Percentiles rank a stretch among this genome's conserved stretches.
phyloP scores from a whole-genome alignment of 495 filamentous ascomycete genomes.

The Xylaria castorea region DNA sequence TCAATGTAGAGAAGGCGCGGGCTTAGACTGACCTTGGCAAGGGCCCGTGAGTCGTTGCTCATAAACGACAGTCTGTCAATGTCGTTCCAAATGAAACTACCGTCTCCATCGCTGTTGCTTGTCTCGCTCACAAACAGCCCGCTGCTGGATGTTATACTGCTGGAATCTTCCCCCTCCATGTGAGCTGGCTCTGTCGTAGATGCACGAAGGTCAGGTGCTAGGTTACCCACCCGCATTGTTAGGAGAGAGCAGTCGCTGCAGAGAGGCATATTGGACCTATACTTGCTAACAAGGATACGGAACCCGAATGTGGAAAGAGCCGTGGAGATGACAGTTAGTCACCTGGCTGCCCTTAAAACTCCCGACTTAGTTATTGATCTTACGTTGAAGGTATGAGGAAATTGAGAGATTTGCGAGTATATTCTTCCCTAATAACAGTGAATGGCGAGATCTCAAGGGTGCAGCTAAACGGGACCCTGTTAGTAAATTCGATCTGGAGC shows the following conservation, averaged over 20 bases:
- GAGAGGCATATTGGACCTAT: not conserved
- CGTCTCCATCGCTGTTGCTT: not conserved
- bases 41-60: not conserved
- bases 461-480: not conserved
- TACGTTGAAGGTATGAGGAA: not conserved
- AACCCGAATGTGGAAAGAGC: not conserved
- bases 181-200: not conserved
- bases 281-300: not conserved
- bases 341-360: not conserved
- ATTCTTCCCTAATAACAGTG: not conserved
- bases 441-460: no score
- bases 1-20: not conserved
- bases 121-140: not conserved
- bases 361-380: not conserved
- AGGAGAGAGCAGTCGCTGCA: not conserved
- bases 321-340: not conserved
- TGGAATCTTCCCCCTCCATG: not conserved
- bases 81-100: not conserved
- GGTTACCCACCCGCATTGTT: not conserved
- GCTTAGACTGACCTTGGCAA: not conserved
- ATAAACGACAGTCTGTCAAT: slow-evolving; percentile 9
- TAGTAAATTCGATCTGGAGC: not conserved
- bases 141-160: not conserved
- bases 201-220: not conserved
- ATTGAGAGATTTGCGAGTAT: not conserved